Conservation (phyloP, 108 stramenopile genomes). For the Nannochloropsis gaditana region DNA sequence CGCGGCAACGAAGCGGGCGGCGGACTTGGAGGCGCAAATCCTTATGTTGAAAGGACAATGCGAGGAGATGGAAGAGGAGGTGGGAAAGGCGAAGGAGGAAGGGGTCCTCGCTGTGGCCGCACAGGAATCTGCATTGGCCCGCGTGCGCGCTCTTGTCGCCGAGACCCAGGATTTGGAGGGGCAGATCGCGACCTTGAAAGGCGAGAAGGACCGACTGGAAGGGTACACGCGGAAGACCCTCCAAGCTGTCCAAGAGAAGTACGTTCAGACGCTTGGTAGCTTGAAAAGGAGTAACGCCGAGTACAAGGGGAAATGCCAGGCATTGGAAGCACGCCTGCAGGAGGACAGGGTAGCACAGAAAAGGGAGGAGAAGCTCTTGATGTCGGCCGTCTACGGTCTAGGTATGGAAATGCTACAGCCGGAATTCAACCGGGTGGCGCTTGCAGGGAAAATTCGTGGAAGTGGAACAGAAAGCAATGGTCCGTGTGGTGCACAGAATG, state of each 20-base stretch:
- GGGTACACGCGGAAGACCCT: slow-evolving; percentile 83
- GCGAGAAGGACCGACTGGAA: slow-evolving; percentile 85
- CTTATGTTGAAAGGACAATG: background rate
- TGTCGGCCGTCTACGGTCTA: slow-evolving; percentile 81
- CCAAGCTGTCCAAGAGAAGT: slow-evolving; percentile 86
- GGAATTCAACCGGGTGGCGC: slow-evolving; percentile 14
- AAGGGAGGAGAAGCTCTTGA: slow-evolving; percentile 75
- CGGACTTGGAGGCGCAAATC: slow-evolving; percentile 40
- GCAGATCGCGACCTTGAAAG: slow-evolving; percentile 68
- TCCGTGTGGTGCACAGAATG: background rate
- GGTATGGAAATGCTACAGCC: slow-evolving; percentile 79
- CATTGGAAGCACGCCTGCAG: slow-evolving; percentile 50
- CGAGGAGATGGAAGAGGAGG: slow-evolving; percentile 47
- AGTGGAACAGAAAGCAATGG: background rate
- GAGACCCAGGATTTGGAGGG: slow-evolving; percentile 56
- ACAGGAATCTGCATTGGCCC: background rate
- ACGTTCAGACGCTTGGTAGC: slow-evolving; percentile 77
- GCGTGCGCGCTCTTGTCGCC: background rate
- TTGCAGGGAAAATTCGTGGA: too few relatives aligned
- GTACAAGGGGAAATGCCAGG: slow-evolving; percentile 48
- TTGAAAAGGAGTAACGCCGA: slow-evolving; percentile 77
- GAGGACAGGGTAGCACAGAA: slow-evolving; percentile 77
- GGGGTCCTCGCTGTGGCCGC: background rate
- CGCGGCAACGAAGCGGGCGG: slow-evolving; percentile 36
- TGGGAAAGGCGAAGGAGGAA: background rate